These are phyloP conservation scores for Zizania palustris DNA, from an alignment of 202 grass and related monocot genomes.

Conservation along the genomic window DNA sequence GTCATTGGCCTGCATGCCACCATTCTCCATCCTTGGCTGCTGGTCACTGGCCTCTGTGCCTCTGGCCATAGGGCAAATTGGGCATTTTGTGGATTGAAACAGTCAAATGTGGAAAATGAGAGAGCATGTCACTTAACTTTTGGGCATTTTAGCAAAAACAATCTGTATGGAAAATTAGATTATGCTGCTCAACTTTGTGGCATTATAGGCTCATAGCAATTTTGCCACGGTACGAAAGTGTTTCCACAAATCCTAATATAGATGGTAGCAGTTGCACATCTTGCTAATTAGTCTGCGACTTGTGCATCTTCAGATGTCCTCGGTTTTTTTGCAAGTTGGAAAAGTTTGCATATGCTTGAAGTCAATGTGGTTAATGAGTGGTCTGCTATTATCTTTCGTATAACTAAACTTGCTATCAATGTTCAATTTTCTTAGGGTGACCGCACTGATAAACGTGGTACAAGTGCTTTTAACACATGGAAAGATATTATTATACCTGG, in stretches of 20 bases:
- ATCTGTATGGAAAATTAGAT: too few relatives aligned
- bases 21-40: too few relatives aligned
- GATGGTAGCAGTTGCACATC: neutral
- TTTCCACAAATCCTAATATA: neutral
- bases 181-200: too few relatives aligned
- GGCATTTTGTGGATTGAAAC: too few relatives aligned
- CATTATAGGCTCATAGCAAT: too few relatives aligned
- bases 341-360: neutral
- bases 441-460: conserved; percentile 82
- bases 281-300: neutral
- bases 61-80: too few relatives aligned
- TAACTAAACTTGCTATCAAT: conserved; percentile 7
- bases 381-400: conserved; percentile 16
- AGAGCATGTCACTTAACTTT: too few relatives aligned
- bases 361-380: conserved; percentile 13
- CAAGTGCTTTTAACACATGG: conserved; percentile 95
- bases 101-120: too few relatives aligned
- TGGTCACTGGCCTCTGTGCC: too few relatives aligned
- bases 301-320: neutral
- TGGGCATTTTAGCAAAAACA: too few relatives aligned
- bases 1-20: too few relatives aligned
- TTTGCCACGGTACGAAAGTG: too few relatives aligned
- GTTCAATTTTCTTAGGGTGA: conserved; percentile 70
- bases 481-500: conserved; percentile 97
- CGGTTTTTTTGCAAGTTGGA: neutral